Conservation (phyloP, 2,329 filamentous ascomycete genomes). For the Capronia americana region DNA sequence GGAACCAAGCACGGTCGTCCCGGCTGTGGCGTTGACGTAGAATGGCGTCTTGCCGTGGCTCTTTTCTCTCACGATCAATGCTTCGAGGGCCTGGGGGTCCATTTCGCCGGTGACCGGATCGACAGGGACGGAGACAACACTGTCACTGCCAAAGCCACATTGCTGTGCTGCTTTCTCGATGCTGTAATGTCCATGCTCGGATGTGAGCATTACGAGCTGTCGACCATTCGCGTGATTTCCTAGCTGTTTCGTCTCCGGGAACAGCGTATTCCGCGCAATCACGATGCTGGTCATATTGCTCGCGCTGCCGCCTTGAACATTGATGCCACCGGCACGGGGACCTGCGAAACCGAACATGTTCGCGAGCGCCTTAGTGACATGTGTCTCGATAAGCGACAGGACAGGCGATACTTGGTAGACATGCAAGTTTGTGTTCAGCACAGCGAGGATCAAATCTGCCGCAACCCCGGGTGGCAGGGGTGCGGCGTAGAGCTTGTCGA, state of each 20-base stretch:
- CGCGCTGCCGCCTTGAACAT: constrained; percentile 78
- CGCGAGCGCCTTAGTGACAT: constrained; percentile 75
- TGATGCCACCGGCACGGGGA: constrained; percentile 72
- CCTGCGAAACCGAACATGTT: constrained; percentile 76
- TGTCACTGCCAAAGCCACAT: constrained; percentile 77
- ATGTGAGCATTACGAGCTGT: constrained; percentile 84
- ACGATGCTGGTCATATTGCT: constrained; percentile 87
- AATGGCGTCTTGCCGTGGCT: constrained; percentile 78
- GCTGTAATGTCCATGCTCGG: constrained; percentile 88
- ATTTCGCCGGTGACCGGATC: constrained; percentile 73
- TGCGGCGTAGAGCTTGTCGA: constrained; percentile 93
- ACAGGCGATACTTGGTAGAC: constrained; percentile 94
- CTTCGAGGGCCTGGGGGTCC: constrained; percentile 68
- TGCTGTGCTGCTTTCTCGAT: constrained; percentile 94
- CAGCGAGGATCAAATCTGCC: constrained; percentile 81
- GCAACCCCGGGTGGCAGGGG: constrained; percentile 87
- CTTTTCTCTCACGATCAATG: constrained; percentile 67
- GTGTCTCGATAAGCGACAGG: constrained; percentile 85
- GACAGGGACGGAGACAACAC: constrained; percentile 76
- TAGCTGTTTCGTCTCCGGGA: constrained; percentile 73
- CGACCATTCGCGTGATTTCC: constrained; percentile 64
- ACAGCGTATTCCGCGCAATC: constrained; percentile 85
- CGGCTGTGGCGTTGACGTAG: constrained; percentile 94
- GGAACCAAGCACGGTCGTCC: constrained; percentile 89
- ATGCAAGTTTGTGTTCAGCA: constrained; percentile 92